Evolutionary conservation across 345 rosid species (phyloP).

Genomic region (Gynandropsis gynandra): DNA sequence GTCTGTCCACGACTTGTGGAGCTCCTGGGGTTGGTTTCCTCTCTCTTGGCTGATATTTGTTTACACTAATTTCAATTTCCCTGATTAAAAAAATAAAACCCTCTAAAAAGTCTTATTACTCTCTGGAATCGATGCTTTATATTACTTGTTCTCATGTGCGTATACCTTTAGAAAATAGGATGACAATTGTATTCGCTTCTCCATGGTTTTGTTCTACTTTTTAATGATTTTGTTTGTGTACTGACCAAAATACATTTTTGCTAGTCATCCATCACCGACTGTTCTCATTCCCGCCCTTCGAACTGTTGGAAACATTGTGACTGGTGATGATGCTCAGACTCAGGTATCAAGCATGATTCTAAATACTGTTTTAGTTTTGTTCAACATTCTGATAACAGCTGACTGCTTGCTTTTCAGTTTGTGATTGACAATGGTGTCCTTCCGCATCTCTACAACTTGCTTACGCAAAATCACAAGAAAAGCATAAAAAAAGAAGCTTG

Average conservation of each 20-base stretch:
- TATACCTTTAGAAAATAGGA: constrained; percentile 3
- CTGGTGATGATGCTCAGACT: constrained; percentile 84
- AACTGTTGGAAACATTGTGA: constrained; percentile 73
- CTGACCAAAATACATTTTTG: constrained; percentile 24
- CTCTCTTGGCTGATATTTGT: constrained; percentile 10
- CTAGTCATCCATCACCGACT: constrained; percentile 72
- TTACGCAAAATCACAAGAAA: constrained; percentile 68
- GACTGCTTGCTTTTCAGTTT: constrained; percentile 41
- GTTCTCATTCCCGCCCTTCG: constrained; percentile 84
- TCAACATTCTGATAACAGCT: constrained; percentile 7
- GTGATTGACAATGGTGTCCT: constrained; percentile 66
- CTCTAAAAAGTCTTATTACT: too few species aligned
- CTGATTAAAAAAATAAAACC: too few species aligned
- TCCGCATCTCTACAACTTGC: constrained; percentile 58
- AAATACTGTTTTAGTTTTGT: constrained; percentile 11
- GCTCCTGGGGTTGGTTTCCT: constrained; percentile 56
- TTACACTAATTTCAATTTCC: constrained; percentile 7
- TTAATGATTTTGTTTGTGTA: neutral
- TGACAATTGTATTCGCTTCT: constrained; percentile 10
- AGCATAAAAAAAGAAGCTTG: constrained; percentile 88
- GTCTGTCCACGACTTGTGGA: constrained; percentile 75
- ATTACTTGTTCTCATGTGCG: neutral
- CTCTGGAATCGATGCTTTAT: constrained; percentile 1
- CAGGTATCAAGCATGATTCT: constrained; percentile 40
- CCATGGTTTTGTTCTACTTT: neutral